Evolutionary conservation across 192 early-diverging fungal genomes (phyloP), one percentile per base, ranked within the genome.

Genomic region (Gigaspora rosea): DNA sequence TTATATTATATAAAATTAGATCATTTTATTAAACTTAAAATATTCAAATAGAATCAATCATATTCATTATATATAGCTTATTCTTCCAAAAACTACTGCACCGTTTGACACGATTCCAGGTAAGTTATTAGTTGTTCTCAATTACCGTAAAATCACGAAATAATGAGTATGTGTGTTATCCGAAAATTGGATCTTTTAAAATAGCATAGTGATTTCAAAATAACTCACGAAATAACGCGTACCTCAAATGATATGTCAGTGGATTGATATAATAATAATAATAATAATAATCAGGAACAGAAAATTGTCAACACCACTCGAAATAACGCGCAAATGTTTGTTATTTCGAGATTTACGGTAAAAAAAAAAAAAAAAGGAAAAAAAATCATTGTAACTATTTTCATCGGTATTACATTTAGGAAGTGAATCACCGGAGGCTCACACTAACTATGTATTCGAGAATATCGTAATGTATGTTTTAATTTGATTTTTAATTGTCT

Each of bases 391-490:
- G 7, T 41, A 1, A 35, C 20, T 35, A 46, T n/a, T 49, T 67
- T 41, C 6, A 48, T 41, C 13, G 7, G 0, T 68, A 16, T 49
- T 20, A 16, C 4, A 4, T 33, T 50, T 49, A 73, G 72, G 56
- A 76, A 76, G 56, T 47, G 75, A 76, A 20, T 57, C 75, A 6
- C 75, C 75, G 10, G 75, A 76, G 12, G 12, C 16, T 8, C 75
- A 76, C 56, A 20, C 48, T 2, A 27, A 66, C 8, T 76, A 76
- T 67, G 75, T 76, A 18, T 76, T 76, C 13, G 10, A 66, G 35
- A 32, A 67, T 41, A 65, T 76, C 54, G 35, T 76, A 2, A 76
- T 67, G 75, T 76, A 56, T 52, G 75, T 20, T 18, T 49, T 63
- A 33, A 35, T 22, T 62, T 62, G 33, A 7, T 20, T 62, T 48